Evolutionary conservation across 257 asterid genomes (phyloP).

Genomic region (Pogostemon cablin): DNA sequence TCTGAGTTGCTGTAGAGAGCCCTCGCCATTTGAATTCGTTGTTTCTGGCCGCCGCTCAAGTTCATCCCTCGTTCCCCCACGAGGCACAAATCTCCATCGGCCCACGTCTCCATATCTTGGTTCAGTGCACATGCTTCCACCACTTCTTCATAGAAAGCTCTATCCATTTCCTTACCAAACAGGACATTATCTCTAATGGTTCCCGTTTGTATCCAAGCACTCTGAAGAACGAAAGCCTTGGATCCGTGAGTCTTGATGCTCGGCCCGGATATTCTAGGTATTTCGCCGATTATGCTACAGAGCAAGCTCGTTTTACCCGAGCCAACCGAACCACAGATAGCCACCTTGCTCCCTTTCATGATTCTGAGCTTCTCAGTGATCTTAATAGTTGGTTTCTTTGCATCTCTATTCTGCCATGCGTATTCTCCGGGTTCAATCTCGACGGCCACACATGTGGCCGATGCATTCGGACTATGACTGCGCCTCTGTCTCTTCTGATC

Average conservation of each 20-base stretch:
- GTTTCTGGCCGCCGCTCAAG: conserved; percentile 87
- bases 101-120: conserved; percentile 66
- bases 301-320: conserved; percentile 85
- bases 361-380: conserved; percentile 49
- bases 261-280: conserved; percentile 68
- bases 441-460: conserved; percentile 46
- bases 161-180: conserved; percentile 76
- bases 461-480: conserved; percentile 29
- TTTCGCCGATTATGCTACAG: conserved; percentile 70
- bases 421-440: conserved; percentile 72
- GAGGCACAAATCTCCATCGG: conserved; percentile 60
- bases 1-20: conserved; percentile 74
- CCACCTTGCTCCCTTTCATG: conserved; percentile 71
- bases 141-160: conserved; percentile 55
- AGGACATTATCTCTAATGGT: conserved; percentile 69
- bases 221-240: conserved; percentile 82
- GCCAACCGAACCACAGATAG: conserved; percentile 81
- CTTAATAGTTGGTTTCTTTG: conserved; percentile 53
- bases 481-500: conserved; percentile 48
- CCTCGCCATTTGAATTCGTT: conserved; percentile 81
- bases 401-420: conserved; percentile 56
- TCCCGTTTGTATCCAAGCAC: conserved; percentile 94
- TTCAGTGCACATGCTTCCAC: conserved; percentile 75
- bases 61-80: conserved; percentile 81
- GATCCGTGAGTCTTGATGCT: conserved; percentile 58